Evolutionary conservation across 352 stramenopile species (phyloP), one percentile per base, ranked within the genome.

Genomic region (Phytophthora ramorum): DNA sequence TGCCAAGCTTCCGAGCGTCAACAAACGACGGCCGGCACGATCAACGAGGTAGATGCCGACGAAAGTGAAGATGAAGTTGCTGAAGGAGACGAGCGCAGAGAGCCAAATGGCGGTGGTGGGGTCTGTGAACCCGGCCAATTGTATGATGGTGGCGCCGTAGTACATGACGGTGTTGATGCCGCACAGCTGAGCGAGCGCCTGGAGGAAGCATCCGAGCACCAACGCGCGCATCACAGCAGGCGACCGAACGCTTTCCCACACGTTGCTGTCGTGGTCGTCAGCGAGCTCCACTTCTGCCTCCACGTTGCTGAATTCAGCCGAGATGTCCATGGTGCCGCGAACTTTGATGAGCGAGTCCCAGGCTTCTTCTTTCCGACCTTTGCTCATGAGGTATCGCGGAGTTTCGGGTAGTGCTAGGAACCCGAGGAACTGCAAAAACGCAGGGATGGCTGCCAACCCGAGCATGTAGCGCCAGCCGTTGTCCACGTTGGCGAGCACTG

Each of bases 131-230:
- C 87, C 87, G 8, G 87, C 87, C 67, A 92, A 79, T 61, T 90
- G 81, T 55, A 95, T 82, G 54, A 95, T 89, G 7, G 76, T 88
- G 19, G 82, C 82, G 40, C 83, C 82, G 52, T 92, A 93, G 62
- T 92, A 95, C 85, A 95, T 93, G 65, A 92, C 84, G 4, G 83
- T 93, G 61, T 93, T 95, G 66, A 95, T 93, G 30, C 85, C 85
- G 41, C 79, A 91, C 35, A 93, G 65, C 46, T 92, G 85, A 10
- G 37, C 37, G 37, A 43, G 37, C 0, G 37, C 37, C 61, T 91
- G 79, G 13, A 92, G 58, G 14, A 76, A 70, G 43, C 85, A 93
- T 35, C 85, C 85, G 9, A 93, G 49, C 3, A 58, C 43, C 43
- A 48, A 48, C 19, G 43, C 43, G 37, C 6, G 79, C 16, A 54